Evolutionary conservation across 1,284 basidiomycete species (phyloP).

Genomic region (Ustilago hordei): DNA sequence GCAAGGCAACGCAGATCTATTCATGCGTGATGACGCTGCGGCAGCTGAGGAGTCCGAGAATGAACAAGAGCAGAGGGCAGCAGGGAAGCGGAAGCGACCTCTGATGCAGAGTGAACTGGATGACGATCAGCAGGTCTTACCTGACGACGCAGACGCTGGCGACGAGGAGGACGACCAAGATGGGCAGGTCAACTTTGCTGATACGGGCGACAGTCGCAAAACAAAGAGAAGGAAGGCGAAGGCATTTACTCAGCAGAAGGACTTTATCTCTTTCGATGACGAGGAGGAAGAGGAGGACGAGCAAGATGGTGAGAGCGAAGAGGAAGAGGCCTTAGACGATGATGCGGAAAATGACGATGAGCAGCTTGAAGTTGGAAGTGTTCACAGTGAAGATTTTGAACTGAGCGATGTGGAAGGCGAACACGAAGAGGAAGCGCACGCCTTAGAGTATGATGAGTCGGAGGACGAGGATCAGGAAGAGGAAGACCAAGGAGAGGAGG

Average conservation of each 20-base stretch:
- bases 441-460: neutral
- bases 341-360: slow-evolving; percentile 21
- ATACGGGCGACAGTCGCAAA: slow-evolving; percentile 6
- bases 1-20: slow-evolving; percentile 29
- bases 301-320: slow-evolving; percentile 30
- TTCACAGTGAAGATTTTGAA: slow-evolving; percentile 54
- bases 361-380: slow-evolving; percentile 26
- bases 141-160: slow-evolving; percentile 13
- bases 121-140: slow-evolving; percentile 14
- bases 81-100: slow-evolving; percentile 33
- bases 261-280: slow-evolving; percentile 64
- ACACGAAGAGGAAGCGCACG: neutral
- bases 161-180: slow-evolving; percentile 18
- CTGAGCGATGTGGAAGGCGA: slow-evolving; percentile 24
- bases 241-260: slow-evolving; percentile 57
- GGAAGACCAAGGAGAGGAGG: slow-evolving; percentile 16
- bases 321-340: slow-evolving; percentile 17
- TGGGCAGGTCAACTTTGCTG: slow-evolving; percentile 20
- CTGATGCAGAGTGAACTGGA: slow-evolving; percentile 38
- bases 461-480: slow-evolving; percentile 8
- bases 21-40: slow-evolving; percentile 58
- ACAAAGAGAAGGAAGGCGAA: slow-evolving; percentile 34
- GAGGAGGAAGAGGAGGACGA: slow-evolving; percentile 37
- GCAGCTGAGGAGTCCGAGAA: slow-evolving; percentile 28
- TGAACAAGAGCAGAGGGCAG: neutral